Evolutionary conservation across 805 yeast genomes (phyloP).

Genomic region (Candida maris): DNA sequence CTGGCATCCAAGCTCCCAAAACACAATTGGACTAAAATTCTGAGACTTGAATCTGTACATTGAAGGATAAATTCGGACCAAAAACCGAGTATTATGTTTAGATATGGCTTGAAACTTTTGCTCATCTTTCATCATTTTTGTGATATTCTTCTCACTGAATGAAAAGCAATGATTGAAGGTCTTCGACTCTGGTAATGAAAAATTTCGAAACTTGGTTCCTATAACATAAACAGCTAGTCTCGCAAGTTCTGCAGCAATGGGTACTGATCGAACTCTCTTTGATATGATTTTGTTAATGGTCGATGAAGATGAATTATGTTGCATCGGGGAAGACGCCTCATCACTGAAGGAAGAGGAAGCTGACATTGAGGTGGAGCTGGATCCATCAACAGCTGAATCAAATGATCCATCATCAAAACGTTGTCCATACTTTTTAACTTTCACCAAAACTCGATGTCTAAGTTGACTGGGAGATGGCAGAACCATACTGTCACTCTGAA

Average conservation of each 20-base stretch:
- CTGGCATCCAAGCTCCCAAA: slow-evolving; percentile 86
- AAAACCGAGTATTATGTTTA: slow-evolving; percentile 70
- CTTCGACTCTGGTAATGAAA: slow-evolving; percentile 83
- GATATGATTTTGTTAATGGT: slow-evolving; percentile 23
- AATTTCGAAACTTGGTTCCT: slow-evolving; percentile 76
- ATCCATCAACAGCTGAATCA: slow-evolving; percentile 5
- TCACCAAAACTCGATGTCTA: slow-evolving; percentile 67
- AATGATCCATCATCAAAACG: slow-evolving; percentile 13
- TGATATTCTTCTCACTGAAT: slow-evolving; percentile 69
- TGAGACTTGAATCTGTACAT: slow-evolving; percentile 70
- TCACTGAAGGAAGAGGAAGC: slow-evolving; percentile 32
- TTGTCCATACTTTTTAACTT: slow-evolving; percentile 57
- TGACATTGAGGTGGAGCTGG: slow-evolving; percentile 18
- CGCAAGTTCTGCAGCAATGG: slow-evolving; percentile 44
- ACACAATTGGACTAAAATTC: slow-evolving; percentile 74
- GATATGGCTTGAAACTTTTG: slow-evolving; percentile 51
- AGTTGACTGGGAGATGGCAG: slow-evolving; percentile 75
- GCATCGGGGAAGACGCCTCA: slow-evolving; percentile 14
- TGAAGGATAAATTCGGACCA: slow-evolving; percentile 88
- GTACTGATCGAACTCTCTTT: slow-evolving; percentile 15
- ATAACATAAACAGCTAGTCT: slow-evolving; percentile 66
- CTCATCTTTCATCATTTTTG: slow-evolving; percentile 60
- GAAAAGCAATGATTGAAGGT: slow-evolving; percentile 81
- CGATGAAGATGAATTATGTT: slow-evolving; percentile 8
- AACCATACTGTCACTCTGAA: slow-evolving; percentile 18